Evolutionary conservation across 495 filamentous ascomycete genomes (phyloP).

Genomic region (Aspergillus incahuasiensis): DNA sequence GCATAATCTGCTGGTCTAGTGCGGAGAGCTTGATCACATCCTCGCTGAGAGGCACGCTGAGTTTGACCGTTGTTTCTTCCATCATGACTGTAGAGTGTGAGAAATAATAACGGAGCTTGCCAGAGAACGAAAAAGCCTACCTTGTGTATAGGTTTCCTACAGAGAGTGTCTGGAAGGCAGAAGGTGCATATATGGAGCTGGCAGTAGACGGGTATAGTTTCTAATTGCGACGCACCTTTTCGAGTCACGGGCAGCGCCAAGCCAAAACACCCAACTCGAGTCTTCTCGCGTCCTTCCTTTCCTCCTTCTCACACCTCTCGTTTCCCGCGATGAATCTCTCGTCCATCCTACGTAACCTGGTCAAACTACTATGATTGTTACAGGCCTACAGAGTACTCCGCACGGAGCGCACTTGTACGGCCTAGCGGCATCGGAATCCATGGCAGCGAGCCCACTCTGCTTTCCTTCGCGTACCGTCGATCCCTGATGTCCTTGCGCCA

Average conservation of each 20-base stretch:
- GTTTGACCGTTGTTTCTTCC: constrained; percentile 9
- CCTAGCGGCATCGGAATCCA: too few relatives aligned
- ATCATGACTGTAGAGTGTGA: constrained; percentile 2
- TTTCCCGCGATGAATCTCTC: background rate
- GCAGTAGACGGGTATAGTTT: background rate
- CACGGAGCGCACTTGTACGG: too few relatives aligned
- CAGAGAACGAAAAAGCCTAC: background rate
- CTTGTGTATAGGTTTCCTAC: background rate
- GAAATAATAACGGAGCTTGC: background rate
- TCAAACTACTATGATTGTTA: too few relatives aligned
- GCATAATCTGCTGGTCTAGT: constrained; percentile 9
- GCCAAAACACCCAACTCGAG: background rate
- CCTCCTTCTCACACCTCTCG: background rate
- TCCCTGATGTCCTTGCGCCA: constrained; percentile 4
- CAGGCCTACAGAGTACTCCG: too few relatives aligned
- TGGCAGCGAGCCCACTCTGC: background rate
- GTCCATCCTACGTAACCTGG: background rate
- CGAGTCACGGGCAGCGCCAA: background rate
- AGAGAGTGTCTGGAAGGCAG: background rate
- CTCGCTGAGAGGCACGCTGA: constrained; percentile 9
- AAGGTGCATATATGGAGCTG: background rate
- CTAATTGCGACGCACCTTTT: constrained; percentile 3
- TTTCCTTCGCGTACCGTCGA: constrained; percentile 11
- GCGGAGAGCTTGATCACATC: constrained; percentile 13
- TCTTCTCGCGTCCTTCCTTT: background rate